Evolutionary conservation across 1,139 yeast species (phyloP), one percentile per base, ranked within the genome.

Genomic region (Suhomyces terraborum): DNA sequence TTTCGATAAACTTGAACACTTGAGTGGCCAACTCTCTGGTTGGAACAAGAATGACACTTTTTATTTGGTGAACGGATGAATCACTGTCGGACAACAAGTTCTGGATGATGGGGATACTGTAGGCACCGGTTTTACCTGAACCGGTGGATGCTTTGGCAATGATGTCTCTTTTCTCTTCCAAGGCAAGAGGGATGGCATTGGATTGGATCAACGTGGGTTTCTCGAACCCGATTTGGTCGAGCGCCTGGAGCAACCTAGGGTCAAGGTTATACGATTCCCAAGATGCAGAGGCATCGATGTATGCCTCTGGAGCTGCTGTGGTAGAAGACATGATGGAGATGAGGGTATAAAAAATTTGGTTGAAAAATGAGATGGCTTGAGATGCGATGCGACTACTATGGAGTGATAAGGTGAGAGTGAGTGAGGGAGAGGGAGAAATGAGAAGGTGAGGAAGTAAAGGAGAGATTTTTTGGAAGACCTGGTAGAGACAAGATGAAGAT

Each of bases 191-290:
- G 45, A 93, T 88, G n/a, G 96, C 88, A 61, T 82, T 84, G 6
- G 94, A 80, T 67, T 93, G 98, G 40, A 93, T 85, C 45, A 88
- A 74, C 1, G 98, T 94, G 8, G 98, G 98, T 56, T 83, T 82
- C 45, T 75, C 79, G 65, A 82, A 89, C 4, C 95, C 96, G 44
- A 89, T 68, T 53, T 82, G 81, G 52, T 84, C 86, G 40, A 93
- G 75, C 9, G 97, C 96, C 59, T 93, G 97, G 37, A 79, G 62
- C 37, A 93, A 70, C 49, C 98, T 74, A 23, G 95, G 75, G 62
- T 93, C 98, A 42, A 93, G 70, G 41, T 78, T 77, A 56, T 84
- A 79, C 3, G 83, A 70, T 37, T 82, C 86, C 75, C 88, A 86
- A n/a, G 79, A 71, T n/a, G 77, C 67, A 3, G 81, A 72, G 17